Evolutionary conservation across 2,329 filamentous ascomycete species (phyloP).

Genomic region (Trichoderma brevicompactum): DNA sequence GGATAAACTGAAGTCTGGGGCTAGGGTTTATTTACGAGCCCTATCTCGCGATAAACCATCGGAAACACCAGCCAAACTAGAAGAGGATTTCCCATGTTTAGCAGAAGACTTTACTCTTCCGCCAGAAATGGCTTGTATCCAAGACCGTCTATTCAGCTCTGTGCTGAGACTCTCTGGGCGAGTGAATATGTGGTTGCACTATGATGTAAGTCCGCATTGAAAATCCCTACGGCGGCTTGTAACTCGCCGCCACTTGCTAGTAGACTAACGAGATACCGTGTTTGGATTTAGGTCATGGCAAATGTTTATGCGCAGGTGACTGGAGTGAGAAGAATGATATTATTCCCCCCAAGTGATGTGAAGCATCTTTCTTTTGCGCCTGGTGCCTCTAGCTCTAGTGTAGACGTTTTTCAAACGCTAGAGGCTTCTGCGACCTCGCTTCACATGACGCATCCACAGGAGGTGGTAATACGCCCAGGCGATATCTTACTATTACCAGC

Average conservation of each 20-base stretch:
- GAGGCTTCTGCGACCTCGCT: constrained; percentile 46
- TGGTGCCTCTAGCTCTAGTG: constrained; percentile 77
- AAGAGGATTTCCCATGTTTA: constrained; percentile 71
- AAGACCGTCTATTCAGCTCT: constrained; percentile 72
- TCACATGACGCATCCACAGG: constrained; percentile 63
- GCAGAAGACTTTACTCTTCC: constrained; percentile 73
- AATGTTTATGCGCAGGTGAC: constrained; percentile 82
- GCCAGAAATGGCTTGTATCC: constrained; percentile 59
- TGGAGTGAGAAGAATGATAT: constrained; percentile 72
- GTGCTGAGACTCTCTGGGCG: constrained; percentile 78
- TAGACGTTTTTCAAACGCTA: constrained; percentile 68
- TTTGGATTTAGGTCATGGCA: constrained; percentile 71
- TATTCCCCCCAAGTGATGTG: constrained; percentile 81
- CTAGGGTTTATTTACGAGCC: constrained; percentile 75
- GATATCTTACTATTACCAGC: constrained; percentile 82
- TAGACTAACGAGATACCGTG: constrained; percentile 21
- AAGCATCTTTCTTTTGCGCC: constrained; percentile 70
- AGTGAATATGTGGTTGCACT: constrained; percentile 88
- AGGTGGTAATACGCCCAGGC: constrained; percentile 68
- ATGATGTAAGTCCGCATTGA: constrained; percentile 62
- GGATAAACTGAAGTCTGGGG: constrained; percentile 60
- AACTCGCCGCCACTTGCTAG: not conserved
- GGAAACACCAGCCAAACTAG: constrained; percentile 70
- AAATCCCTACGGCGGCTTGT: not conserved
- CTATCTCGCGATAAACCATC: constrained; percentile 71